These are phyloP conservation scores for Immersiporthe knoxdaviesiana DNA, from an alignment of 2,329 filamentous ascomycete genomes.

Conservation along the genomic window DNA sequence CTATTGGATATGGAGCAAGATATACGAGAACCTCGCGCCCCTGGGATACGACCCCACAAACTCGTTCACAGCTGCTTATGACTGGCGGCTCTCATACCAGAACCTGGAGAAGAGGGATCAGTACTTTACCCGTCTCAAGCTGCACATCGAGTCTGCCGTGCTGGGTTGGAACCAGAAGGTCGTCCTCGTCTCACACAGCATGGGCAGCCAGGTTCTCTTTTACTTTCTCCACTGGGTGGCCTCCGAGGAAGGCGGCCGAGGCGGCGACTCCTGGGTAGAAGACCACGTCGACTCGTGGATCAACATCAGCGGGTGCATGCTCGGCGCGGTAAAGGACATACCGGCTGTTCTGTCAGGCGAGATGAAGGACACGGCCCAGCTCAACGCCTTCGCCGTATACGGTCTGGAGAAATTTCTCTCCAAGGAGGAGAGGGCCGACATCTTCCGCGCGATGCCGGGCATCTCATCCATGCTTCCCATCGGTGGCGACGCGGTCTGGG, in stretches of 20 bases:
- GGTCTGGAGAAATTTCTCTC: conserved; percentile 94
- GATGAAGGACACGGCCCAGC: conserved; percentile 97
- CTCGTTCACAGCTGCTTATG: conserved; percentile 73
- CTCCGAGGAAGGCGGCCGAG: conserved; percentile 73
- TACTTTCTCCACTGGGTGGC: conserved; percentile 82
- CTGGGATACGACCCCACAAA: conserved; percentile 92
- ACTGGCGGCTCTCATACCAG: conserved; percentile 89
- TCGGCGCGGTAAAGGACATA: conserved; percentile 88
- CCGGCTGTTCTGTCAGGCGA: conserved; percentile 92
- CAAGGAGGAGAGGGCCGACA: conserved; percentile 85
- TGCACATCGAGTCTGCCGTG: conserved; percentile 83
- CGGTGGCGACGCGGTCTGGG: conserved; percentile 94
- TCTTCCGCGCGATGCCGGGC: conserved; percentile 96
- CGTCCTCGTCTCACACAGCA: conserved; percentile 89
- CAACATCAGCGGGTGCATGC: conserved; percentile 97
- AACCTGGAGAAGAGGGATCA: conserved; percentile 91
- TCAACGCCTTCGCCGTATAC: conserved; percentile 96
- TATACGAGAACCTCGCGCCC: conserved; percentile 92
- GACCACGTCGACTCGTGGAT: conserved; percentile 92
- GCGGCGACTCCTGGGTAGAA: conserved; percentile 88
- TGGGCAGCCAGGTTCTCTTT: conserved; percentile 94
- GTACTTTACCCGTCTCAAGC: conserved; percentile 90
- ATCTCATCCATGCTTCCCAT: conserved; percentile 96
- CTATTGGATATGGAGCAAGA: conserved; percentile 99
- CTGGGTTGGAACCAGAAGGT: conserved; percentile 77